A percentile compares a stretch with the other conserved stretches of the same genome.
Conservation (phyloP, 345 rosid genomes). For the Populus ilicifolia region DNA sequence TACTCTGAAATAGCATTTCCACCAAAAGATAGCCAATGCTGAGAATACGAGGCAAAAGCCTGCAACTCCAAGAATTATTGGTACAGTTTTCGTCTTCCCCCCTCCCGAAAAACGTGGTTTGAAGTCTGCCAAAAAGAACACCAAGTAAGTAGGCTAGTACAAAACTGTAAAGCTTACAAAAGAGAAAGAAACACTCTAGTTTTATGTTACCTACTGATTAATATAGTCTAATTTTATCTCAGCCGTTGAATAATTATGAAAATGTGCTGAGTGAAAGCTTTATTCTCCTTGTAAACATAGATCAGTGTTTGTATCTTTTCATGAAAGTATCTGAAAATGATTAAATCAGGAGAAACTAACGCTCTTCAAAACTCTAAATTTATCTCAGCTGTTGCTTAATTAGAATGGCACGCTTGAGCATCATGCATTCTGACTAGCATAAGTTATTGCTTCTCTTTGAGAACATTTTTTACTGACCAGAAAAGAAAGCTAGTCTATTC, state of each 20-base stretch:
- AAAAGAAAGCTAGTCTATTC: neutral
- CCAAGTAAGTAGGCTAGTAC: neutral
- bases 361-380: too few species aligned
- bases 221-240: neutral
- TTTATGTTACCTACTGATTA: neutral
- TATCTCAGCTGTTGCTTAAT: too few species aligned
- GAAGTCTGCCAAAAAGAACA: constrained; percentile 21
- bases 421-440: neutral
- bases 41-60: constrained; percentile 14
- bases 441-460: neutral
- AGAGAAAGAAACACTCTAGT: neutral
- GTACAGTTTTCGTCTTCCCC: neutral
- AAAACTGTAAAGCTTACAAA: neutral
- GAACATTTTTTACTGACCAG: neutral
- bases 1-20: constrained; percentile 17
- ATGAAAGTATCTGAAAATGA: neutral
- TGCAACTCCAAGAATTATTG: constrained; percentile 14
- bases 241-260: too few species aligned
- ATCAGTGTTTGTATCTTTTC: neutral
- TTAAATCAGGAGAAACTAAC: neutral
- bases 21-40: constrained; percentile 17
- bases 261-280: neutral
- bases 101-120: constrained; percentile 1
- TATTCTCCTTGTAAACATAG: neutral
- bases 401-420: neutral